phyloP scores from a whole-genome alignment of 345 rosid genomes.

The Arabis hirsuta region DNA sequence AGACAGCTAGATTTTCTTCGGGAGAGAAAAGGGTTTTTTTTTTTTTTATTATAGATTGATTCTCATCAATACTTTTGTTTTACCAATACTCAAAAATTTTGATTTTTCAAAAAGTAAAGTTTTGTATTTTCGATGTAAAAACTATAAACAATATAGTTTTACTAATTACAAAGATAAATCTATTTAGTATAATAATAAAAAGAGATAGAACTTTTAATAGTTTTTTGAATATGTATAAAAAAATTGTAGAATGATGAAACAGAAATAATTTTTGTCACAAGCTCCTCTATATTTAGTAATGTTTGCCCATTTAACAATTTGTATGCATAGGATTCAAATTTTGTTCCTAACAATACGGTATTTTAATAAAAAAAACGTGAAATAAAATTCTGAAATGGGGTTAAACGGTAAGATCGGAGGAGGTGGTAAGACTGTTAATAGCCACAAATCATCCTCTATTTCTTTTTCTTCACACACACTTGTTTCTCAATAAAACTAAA shows the following conservation, averaged over 20 bases:
- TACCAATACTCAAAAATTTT: too few relatives aligned
- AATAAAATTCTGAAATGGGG: conserved; percentile 15
- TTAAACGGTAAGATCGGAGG: conserved; percentile 39
- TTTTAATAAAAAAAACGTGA: conserved; percentile 2
- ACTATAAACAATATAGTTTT: too few relatives aligned
- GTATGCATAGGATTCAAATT: not conserved
- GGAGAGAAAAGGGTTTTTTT: not conserved
- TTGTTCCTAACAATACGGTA: conserved; percentile 16
- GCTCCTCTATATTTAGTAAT: conserved; percentile 15
- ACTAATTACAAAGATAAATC: too few relatives aligned
- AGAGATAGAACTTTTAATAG: too few relatives aligned
- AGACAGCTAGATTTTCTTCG: not conserved
- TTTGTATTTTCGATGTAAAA: too few relatives aligned
- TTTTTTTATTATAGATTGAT: not conserved
- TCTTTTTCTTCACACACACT: conserved; percentile 25
- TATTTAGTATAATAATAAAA: too few relatives aligned
- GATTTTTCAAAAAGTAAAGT: too few relatives aligned
- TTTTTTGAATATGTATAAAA: too few relatives aligned
- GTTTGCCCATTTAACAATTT: not conserved
- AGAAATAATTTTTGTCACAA: not conserved
- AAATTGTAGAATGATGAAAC: too few relatives aligned
- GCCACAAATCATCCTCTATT: conserved; percentile 40
- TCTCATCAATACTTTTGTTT: not conserved
- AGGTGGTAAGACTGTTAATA: conserved; percentile 36
- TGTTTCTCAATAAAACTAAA: not conserved